Evolutionary conservation across 1,284 basidiomycete genomes (phyloP).

Genomic region (Hemileia vastatrix): DNA sequence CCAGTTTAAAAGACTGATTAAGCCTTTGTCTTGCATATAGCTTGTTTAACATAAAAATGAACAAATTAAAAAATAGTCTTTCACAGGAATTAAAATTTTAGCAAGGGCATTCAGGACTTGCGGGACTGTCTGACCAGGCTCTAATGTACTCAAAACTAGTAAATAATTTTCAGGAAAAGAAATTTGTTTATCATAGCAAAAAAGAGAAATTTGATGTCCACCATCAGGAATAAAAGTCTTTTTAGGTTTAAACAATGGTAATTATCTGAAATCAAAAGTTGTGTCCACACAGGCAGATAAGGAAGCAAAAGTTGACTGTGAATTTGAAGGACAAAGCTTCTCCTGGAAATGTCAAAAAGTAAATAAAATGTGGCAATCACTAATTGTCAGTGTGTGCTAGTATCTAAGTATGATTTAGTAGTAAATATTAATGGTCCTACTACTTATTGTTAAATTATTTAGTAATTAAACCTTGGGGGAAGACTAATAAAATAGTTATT

Average conservation of each 20-base stretch:
- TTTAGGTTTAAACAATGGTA: constrained; percentile 71
- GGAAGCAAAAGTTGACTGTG: too few relatives aligned
- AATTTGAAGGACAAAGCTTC: too few relatives aligned
- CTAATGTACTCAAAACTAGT: constrained; percentile 31
- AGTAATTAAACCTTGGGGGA: too few relatives aligned
- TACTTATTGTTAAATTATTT: too few relatives aligned
- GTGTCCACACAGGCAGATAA: too few relatives aligned
- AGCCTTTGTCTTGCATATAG: constrained; percentile 80
- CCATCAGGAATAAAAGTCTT: constrained; percentile 82
- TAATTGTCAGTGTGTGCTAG: too few relatives aligned
- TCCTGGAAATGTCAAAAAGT: too few relatives aligned
- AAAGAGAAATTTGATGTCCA: constrained; percentile 71
- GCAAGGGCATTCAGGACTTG: constrained; percentile 35
- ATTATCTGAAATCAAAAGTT: constrained; percentile 84
- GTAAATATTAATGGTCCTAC: too few relatives aligned
- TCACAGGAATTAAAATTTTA: constrained; percentile 35
- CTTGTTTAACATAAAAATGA: constrained; percentile 85
- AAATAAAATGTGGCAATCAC: too few relatives aligned
- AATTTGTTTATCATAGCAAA: constrained; percentile 51
- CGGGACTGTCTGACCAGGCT: constrained; percentile 16
- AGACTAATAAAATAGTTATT: too few relatives aligned
- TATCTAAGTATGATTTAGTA: too few relatives aligned
- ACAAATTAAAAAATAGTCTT: constrained; percentile 70
- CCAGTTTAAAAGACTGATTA: constrained; percentile 78
- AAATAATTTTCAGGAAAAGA: constrained; percentile 52